A percentile compares a stretch with the other conserved stretches of the same genome.
Conservation (phyloP, 2,329 filamentous ascomycete species). For the Cryphonectria japonica region DNA sequence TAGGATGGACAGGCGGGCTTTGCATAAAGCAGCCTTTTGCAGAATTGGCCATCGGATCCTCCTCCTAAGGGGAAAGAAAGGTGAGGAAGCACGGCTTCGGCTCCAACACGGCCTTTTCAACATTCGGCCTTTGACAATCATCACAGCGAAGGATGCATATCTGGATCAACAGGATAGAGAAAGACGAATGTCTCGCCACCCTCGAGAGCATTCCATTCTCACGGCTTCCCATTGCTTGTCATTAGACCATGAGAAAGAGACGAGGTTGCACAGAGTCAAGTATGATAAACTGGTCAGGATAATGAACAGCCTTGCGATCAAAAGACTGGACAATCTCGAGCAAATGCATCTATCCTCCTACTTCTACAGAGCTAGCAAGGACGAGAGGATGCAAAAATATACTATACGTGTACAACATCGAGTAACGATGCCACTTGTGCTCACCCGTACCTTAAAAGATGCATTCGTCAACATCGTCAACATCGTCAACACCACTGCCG, state of each 20-base stretch:
- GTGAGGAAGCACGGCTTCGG: background rate
- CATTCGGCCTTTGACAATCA: background rate
- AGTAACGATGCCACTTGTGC: too few relatives aligned
- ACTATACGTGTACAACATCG: too few relatives aligned
- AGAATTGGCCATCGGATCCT: too few relatives aligned
- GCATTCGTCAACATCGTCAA: too few relatives aligned
- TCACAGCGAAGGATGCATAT: background rate
- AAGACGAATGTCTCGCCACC: background rate
- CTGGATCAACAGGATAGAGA: background rate
- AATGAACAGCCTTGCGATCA: background rate
- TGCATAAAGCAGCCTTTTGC: background rate
- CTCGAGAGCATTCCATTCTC: background rate
- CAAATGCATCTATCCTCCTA: too few relatives aligned
- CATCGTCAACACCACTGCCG: too few relatives aligned
- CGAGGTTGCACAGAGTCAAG: background rate
- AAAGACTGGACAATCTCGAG: background rate
- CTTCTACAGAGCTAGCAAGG: too few relatives aligned
- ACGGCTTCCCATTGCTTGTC: too few relatives aligned
- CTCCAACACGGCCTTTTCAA: background rate
- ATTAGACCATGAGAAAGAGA: background rate
- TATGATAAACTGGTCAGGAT: background rate
- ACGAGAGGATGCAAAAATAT: too few relatives aligned
- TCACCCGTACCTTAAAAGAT: too few relatives aligned
- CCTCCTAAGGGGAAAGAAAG: background rate
- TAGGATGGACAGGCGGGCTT: background rate